Evolutionary conservation across 192 early-diverging fungal genomes (phyloP).

Genomic region (Coemansia reversa): DNA sequence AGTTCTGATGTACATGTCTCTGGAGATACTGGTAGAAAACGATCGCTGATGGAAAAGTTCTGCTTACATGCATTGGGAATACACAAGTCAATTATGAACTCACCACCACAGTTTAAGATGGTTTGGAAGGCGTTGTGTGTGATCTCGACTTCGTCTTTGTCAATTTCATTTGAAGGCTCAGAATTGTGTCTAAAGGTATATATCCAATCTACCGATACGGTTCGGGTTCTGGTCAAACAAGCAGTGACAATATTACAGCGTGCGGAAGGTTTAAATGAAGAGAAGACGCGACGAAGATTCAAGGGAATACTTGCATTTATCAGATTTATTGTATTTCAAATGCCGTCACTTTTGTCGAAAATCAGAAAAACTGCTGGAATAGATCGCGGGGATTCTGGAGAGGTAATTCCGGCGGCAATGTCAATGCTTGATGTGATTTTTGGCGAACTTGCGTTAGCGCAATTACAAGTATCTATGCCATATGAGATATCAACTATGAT

Average conservation of each 20-base stretch:
- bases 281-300: conserved; percentile 19
- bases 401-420: conserved; percentile 9
- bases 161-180: conserved; percentile 19
- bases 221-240: conserved; percentile 18
- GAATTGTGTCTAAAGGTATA: conserved; percentile 21
- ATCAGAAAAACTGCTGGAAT: not conserved
- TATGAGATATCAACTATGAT: conserved; percentile 7
- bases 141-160: conserved; percentile 14
- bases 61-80: conserved; percentile 11
- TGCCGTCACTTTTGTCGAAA: conserved; percentile 21
- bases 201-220: conserved; percentile 21
- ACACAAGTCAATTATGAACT: conserved; percentile 23
- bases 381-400: not conserved
- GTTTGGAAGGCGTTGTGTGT: conserved; percentile 31
- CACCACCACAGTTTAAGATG: conserved; percentile 33
- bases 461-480: conserved; percentile 1
- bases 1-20: conserved; percentile 17
- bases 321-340: conserved; percentile 43
- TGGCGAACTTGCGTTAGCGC: conserved; percentile 15
- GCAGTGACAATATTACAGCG: conserved; percentile 3
- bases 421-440: conserved; percentile 27
- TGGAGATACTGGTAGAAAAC: conserved; percentile 25
- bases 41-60: conserved; percentile 25
- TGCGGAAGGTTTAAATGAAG: conserved; percentile 8
- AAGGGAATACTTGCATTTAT: conserved; percentile 29